Evolutionary conservation across 1,284 basidiomycete species (phyloP).

Genomic region (Ustilago cynodontis): DNA sequence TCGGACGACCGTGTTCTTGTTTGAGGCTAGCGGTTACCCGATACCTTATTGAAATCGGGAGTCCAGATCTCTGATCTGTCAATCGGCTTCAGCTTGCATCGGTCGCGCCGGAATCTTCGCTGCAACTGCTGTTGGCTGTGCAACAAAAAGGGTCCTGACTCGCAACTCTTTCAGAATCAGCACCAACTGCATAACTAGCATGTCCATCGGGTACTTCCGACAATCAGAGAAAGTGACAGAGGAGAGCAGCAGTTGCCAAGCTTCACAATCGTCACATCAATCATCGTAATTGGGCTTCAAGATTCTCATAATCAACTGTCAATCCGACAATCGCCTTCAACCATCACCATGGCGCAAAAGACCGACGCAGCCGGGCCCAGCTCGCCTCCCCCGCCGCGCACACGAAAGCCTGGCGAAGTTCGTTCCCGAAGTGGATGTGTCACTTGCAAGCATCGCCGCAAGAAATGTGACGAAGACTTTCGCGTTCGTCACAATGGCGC

Average conservation of each 20-base stretch:
- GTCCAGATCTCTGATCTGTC: background rate
- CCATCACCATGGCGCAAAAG: slow-evolving; percentile 14
- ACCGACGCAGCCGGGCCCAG: slow-evolving; percentile 16
- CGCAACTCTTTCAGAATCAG: background rate
- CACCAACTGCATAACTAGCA: background rate
- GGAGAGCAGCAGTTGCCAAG: too few species aligned
- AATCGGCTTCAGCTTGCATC: background rate
- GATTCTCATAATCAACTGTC: too few species aligned
- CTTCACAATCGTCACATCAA: background rate
- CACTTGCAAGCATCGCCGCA: slow-evolving; percentile 55
- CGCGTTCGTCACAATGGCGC: slow-evolving; percentile 44
- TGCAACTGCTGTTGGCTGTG: background rate
- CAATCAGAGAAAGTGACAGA: background rate
- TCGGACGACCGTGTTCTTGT: too few species aligned
- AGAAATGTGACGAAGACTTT: slow-evolving; percentile 59
- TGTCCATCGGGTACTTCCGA: background rate
- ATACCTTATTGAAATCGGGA: background rate
- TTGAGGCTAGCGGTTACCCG: background rate
- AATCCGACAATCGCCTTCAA: background rate
- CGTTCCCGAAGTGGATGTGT: slow-evolving; percentile 53
- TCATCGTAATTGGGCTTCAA: background rate
- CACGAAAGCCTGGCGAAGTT: slow-evolving; percentile 49
- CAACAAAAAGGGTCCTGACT: background rate
- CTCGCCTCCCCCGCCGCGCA: slow-evolving; percentile 35
- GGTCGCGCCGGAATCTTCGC: background rate